phyloP scores from a whole-genome alignment of 352 stramenopile species.

The Phytopythium chamaehyphon region DNA sequence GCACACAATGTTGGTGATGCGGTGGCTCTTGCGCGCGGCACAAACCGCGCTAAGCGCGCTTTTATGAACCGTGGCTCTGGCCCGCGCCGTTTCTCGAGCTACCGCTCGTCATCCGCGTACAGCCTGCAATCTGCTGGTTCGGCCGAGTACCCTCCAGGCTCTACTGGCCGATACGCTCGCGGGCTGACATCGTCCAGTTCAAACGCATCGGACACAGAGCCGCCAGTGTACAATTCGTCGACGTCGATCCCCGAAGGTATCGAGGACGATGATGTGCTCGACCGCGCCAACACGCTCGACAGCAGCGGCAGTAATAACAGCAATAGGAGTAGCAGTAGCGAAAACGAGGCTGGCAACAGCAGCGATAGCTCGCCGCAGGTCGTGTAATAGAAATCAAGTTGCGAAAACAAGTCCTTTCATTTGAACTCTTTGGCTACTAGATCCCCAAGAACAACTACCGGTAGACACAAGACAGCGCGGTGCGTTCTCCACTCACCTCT shows the following conservation, averaged over 20 bases:
- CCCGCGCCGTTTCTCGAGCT: constrained; percentile 16
- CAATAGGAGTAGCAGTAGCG: constrained; percentile 3
- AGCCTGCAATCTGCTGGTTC: constrained; percentile 22
- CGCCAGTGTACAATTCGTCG: constrained; percentile 1
- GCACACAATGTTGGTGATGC: constrained; percentile 49
- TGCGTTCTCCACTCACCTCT: too few species aligned
- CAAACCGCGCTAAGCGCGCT: constrained; percentile 49
- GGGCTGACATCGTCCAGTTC: constrained; percentile 5
- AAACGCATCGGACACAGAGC: constrained; percentile 1
- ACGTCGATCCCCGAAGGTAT: constrained; percentile 4
- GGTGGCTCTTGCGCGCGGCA: constrained; percentile 35
- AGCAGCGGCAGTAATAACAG: constrained; percentile 3
- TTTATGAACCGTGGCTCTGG: constrained; percentile 33
- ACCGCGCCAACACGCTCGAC: constrained; percentile 6
- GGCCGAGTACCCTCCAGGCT: not conserved
- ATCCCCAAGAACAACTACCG: too few species aligned
- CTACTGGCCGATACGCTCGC: not conserved
- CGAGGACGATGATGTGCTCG: not conserved
- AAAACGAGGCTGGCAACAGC: not conserved
- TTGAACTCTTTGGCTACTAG: too few species aligned
- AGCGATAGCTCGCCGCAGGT: not conserved
- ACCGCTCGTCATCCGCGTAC: constrained; percentile 18
- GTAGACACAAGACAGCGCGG: too few species aligned
- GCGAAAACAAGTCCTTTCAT: not conserved
- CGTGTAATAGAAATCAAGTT: constrained; percentile 1